These are phyloP conservation scores for Francoa sonchifolia DNA, from an alignment of 441 rosid species.

Conservation along the genomic window DNA sequence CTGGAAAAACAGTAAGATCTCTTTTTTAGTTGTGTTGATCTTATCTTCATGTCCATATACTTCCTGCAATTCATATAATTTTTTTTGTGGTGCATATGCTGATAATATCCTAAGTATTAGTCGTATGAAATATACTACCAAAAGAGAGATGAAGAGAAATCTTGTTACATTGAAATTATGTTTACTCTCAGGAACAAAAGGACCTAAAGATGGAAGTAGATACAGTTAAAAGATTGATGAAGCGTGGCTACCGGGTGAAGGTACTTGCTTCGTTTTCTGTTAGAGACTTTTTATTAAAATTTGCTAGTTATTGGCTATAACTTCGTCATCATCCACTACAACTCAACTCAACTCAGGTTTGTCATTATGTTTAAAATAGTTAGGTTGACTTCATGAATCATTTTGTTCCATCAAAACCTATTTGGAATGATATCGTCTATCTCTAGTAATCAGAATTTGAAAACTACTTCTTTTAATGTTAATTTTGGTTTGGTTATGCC, in stretches of 20 bases:
- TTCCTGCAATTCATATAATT: not conserved
- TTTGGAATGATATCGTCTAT: no score
- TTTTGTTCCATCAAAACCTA: no score
- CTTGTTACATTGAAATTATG: conserved; percentile 1
- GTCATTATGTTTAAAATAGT: no score
- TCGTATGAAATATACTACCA: not conserved
- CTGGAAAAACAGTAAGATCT: conserved; percentile 61
- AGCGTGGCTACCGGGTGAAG: conserved; percentile 88
- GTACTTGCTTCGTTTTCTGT: conserved; percentile 23
- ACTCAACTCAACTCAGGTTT: no score
- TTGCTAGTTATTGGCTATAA: not conserved
- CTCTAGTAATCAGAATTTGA: no score
- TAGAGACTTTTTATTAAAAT: not conserved
- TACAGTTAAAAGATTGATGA: conserved; percentile 45
- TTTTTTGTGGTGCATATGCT: not conserved
- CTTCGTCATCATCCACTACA: no score
- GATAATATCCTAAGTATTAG: not conserved
- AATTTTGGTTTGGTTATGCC: no score
- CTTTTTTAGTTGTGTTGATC: conserved; percentile 8
- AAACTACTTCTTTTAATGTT: no score
- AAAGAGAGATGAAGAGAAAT: no score
- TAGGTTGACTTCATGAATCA: no score
- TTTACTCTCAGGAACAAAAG: conserved; percentile 53
- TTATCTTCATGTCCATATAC: conserved; percentile 5
- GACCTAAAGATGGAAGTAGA: conserved; percentile 75